These are phyloP conservation scores for Rhynchospora tenuis DNA, from an alignment of 176 grass and related monocot species.

Conservation along the genomic window DNA sequence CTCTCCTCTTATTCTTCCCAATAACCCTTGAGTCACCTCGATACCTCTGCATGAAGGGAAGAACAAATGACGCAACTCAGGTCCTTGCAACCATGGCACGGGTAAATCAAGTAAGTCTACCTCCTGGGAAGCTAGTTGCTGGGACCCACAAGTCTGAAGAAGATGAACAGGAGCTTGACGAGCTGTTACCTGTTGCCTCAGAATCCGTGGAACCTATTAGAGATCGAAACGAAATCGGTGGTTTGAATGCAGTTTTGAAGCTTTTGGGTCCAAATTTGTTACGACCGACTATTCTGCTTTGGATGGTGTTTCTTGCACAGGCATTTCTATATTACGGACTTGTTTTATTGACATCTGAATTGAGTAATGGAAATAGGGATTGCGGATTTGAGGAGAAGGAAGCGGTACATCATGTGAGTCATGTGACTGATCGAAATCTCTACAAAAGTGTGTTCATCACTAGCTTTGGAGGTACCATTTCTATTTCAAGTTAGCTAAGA, in stretches of 20 bases:
- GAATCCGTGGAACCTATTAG: constrained; percentile 35
- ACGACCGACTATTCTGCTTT: constrained; percentile 68
- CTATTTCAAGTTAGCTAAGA: not conserved
- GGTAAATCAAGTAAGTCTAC: constrained; percentile 56
- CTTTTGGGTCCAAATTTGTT: constrained; percentile 84
- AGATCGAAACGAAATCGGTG: constrained; percentile 46
- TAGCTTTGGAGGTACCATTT: constrained; percentile 69
- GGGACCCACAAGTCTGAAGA: constrained; percentile 26
- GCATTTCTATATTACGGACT: constrained; percentile 93
- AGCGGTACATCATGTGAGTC: constrained; percentile 25
- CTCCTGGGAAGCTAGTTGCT: constrained; percentile 50
- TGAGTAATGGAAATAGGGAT: constrained; percentile 66
- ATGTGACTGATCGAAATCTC: constrained; percentile 41
- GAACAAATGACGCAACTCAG: constrained; percentile 52
- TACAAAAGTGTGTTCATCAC: constrained; percentile 83
- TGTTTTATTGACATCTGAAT: constrained; percentile 69
- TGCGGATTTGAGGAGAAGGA: constrained; percentile 35
- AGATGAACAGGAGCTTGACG: constrained; percentile 41
- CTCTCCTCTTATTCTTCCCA: constrained; percentile 75
- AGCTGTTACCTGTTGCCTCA: constrained; percentile 34
- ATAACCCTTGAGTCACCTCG: constrained; percentile 76
- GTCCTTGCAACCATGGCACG: constrained; percentile 77
- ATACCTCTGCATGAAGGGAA: constrained; percentile 89
- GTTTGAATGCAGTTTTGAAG: constrained; percentile 42
- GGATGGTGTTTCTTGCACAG: constrained; percentile 74